Evolutionary conservation across 2,329 filamentous ascomycete genomes (phyloP), one percentile per base, ranked within the genome.

Genomic region (Claviceps arundinis): DNA sequence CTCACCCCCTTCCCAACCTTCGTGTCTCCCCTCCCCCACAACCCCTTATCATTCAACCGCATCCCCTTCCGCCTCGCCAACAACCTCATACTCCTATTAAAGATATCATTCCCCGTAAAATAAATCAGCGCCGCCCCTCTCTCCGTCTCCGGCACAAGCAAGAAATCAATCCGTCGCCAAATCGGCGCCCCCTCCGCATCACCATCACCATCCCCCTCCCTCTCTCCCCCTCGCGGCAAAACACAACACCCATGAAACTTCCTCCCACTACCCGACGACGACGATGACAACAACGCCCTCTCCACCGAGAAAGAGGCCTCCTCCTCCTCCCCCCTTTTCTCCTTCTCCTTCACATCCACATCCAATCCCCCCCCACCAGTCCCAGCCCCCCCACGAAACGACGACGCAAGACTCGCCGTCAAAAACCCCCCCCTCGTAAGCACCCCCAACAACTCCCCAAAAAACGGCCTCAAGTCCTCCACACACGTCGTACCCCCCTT

Each of bases 41-140:
- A 65, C 0, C 89, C 91, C 34, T 78, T 74, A 67, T 96, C 90
- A 59, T 95, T 96, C 51, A 97, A 64, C 49, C 86, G 71, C 87
- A 94, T 89, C 0, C 81, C 80, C 68, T 87, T 93, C 67, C 81
- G 89, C 41, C 81, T 80, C 14, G 89, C 89, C 56, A 96, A 66
- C 16, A 94, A 68, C 56, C 91, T 73, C 65, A 96, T 79, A 62
- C 87, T 94, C 16, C 90, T 75, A 65, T 96, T 96, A 70, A 96
- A 96, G 37, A 95, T 85, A 63, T 95, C 90, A 59, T 96, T 93
- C 1, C 91, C 91, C 0, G 91, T 96, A 62, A 96, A 97, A 63
- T 96, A 96, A n/a, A 96, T 77, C 55, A 96, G 65, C 0, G 90
- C 89, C 0, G 87, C 90, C 1, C 91, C 91, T 49, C 89, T 75